Evolutionary conservation across 2,329 filamentous ascomycete genomes (phyloP).

Genomic region (Colletotrichum cereale): DNA sequence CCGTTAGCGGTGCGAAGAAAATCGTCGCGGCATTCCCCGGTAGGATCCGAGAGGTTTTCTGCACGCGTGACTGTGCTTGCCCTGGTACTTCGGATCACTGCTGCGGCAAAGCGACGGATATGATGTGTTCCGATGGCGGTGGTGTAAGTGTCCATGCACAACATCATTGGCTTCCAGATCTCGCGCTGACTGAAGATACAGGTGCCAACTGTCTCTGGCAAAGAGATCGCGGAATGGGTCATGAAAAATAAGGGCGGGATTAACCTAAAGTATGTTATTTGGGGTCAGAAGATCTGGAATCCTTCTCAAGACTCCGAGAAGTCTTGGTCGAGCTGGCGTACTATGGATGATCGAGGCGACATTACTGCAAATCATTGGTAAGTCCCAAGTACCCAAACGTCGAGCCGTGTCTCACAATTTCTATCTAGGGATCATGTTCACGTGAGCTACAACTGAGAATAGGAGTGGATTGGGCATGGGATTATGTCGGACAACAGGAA

Average conservation of each 20-base stretch:
- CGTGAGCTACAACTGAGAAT: constrained; percentile 45
- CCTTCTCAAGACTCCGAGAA: constrained; percentile 51
- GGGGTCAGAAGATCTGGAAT: constrained; percentile 63
- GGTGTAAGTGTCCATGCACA: constrained; percentile 49
- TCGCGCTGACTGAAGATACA: constrained; percentile 32
- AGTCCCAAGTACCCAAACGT: constrained; percentile 14
- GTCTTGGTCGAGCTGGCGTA: constrained; percentile 57
- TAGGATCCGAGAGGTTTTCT: constrained; percentile 51
- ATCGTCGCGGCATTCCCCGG: constrained; percentile 53
- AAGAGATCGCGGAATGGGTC: constrained; percentile 61
- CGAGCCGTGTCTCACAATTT: background rate
- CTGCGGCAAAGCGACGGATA: constrained; percentile 53
- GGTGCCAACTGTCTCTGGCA: constrained; percentile 53
- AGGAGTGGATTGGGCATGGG: background rate
- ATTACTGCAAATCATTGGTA: constrained; percentile 60
- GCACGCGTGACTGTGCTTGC: constrained; percentile 50
- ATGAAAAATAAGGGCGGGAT: constrained; percentile 58
- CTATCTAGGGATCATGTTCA: constrained; percentile 47
- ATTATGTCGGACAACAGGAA: background rate
- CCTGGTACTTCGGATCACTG: constrained; percentile 52
- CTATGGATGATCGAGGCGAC: constrained; percentile 56
- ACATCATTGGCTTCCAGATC: background rate
- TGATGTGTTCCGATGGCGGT: constrained; percentile 54
- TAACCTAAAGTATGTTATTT: constrained; percentile 63
- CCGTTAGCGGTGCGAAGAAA: constrained; percentile 51